Percentiles rank a stretch among this genome's conserved stretches.
These are phyloP conservation scores for Talaromyces sp. DNA, from an alignment of 2,329 filamentous ascomycete genomes.

Conservation along the genomic window DNA sequence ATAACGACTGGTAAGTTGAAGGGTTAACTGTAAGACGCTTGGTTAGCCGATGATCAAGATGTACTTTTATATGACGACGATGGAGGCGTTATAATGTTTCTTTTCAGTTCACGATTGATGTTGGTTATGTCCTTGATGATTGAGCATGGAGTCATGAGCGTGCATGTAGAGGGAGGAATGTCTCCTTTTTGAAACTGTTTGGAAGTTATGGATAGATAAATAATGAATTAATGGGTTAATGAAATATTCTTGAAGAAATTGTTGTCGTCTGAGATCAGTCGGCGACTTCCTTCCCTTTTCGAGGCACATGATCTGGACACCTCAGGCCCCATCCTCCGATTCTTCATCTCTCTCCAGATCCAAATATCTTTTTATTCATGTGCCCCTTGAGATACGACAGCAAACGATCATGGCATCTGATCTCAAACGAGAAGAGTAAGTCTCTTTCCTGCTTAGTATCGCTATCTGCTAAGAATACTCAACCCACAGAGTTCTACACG, in stretches of 20 bases:
- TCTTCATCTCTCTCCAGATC: background rate
- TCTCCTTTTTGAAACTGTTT: background rate
- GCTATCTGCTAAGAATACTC: background rate
- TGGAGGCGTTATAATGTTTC: background rate
- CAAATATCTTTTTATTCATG: background rate
- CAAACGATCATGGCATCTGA: background rate
- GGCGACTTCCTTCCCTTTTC: background rate
- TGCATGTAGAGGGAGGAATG: background rate
- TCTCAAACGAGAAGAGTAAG: background rate
- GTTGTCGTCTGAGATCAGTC: background rate
- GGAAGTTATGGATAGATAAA: conserved; percentile 1
- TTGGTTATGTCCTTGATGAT: conserved; percentile 5
- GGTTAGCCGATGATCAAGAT: background rate
- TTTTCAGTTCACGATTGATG: background rate
- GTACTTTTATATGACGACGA: conserved; percentile 9
- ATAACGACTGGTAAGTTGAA: conserved; percentile 33
- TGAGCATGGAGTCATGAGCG: conserved; percentile 7
- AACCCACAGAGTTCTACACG: background rate
- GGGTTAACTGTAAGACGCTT: background rate
- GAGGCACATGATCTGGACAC: background rate
- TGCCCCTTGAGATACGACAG: background rate
- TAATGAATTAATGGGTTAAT: conserved; percentile 12
- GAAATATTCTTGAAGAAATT: background rate
- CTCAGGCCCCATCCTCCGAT: background rate
- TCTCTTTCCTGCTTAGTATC: background rate